Evolutionary conservation across 768 basidiomycete species (phyloP), one percentile per base, ranked within the genome.

Genomic region (Multifurca ochricompacta): DNA sequence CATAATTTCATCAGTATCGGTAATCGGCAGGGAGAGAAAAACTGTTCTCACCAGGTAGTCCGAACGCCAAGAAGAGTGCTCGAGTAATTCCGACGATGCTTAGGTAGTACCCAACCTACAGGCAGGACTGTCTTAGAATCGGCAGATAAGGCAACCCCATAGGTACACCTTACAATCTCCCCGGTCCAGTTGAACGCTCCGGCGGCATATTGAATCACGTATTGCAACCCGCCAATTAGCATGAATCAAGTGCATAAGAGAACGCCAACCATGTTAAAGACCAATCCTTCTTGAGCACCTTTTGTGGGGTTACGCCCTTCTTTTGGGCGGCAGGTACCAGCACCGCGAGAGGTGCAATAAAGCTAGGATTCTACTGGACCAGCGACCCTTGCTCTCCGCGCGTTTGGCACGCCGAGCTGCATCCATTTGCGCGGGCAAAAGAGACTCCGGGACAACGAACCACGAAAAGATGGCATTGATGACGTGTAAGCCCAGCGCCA

Each of bases 391-490:
- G 18, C 50, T 45, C 14, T 50, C 48, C 4, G 51, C 50, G 2
- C 59, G 56, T 47, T 48, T 58, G 35, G 50, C 58, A 36, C 55
- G 65, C 63, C 37, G 62, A 51, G 53, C 60, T 58, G 51, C 62
- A 62, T 46, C 64, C 45, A 70, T 51, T 32, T 72, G 70, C 21
- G 66, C 70, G 32, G 67, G 63, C 9, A 83, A 78, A 1, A 92
- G 74, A 0, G 90, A 89, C 67, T 96, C 91, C 0, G 92, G 92
- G 44, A 94, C 63, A 56, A 89, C 25, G 53, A 83, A 68, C 67
- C 80, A 76, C 25, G 80, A 63, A 43, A 82, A 60, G 37, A 75
- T 44, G 1, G 76, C 66, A 60, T 78, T 81, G 41, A 80, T 7
- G 21, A 74, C 21, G 58, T 87, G 82, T 6, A 81, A 55, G 8